Percentiles rank a stretch among this genome's conserved stretches.
Conservation (phyloP, 495 filamentous ascomycete species). For the Aspergillus coremiiformis region DNA sequence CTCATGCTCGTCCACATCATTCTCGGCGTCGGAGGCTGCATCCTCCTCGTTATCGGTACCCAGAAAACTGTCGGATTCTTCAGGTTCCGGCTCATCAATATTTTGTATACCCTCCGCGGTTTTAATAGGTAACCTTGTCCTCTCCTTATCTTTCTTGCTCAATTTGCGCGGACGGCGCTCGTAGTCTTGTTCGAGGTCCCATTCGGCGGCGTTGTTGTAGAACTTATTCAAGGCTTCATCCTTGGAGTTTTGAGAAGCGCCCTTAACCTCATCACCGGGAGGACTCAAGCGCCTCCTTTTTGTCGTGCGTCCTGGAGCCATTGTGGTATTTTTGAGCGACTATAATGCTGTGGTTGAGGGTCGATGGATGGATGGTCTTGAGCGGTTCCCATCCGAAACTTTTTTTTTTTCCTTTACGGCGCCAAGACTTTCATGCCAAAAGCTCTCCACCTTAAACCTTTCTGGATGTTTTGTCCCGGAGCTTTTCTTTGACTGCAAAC, state of each 20-base stretch:
- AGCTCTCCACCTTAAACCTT: constrained; percentile 8
- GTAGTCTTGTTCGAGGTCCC: constrained; percentile 91
- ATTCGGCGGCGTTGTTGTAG: constrained; percentile 44
- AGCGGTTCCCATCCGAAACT: constrained; percentile 5
- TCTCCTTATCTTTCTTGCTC: constrained; percentile 63
- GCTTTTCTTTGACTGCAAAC: constrained; percentile 2
- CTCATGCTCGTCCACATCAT: constrained; percentile 35
- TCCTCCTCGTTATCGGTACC: constrained; percentile 41
- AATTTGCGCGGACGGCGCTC: constrained; percentile 69
- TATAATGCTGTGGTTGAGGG: constrained; percentile 21
- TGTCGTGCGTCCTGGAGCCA: constrained; percentile 40
- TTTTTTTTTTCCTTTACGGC: constrained; percentile 21
- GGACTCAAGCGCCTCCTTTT: constrained; percentile 53
- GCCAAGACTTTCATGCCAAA: constrained; percentile 21
- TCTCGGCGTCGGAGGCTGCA: background rate
- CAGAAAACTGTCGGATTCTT: constrained; percentile 45
- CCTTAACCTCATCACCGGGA: constrained; percentile 33
- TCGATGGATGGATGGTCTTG: constrained; percentile 8
- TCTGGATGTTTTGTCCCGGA: constrained; percentile 17
- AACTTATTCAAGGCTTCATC: constrained; percentile 24
- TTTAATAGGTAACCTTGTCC: constrained; percentile 73
- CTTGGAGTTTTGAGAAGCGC: constrained; percentile 26
- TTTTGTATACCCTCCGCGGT: constrained; percentile 67
- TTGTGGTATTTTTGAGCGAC: constrained; percentile 18
- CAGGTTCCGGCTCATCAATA: constrained; percentile 39